phyloP scores from a whole-genome alignment of 257 asterid species.

The Forsythia viridissima region DNA sequence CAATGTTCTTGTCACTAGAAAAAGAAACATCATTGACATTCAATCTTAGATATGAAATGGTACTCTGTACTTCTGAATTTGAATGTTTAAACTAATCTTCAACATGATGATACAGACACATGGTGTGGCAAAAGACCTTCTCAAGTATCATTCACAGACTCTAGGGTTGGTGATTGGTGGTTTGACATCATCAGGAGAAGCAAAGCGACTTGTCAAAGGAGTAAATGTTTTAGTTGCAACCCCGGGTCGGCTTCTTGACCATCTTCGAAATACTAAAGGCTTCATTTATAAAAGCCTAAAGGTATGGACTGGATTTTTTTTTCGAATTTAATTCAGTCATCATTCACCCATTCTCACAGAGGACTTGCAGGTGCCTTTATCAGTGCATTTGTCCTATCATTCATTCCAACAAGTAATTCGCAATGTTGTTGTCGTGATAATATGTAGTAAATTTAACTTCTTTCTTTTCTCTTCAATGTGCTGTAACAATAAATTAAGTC shows the following conservation, averaged over 20 bases:
- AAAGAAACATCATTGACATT: neutral
- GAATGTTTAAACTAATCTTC: constrained; percentile 3
- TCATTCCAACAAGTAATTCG: neutral
- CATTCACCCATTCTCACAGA: neutral
- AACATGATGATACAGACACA: constrained; percentile 59
- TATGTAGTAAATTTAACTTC: neutral
- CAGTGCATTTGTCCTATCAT: neutral
- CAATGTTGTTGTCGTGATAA: no score
- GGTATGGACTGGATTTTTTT: constrained; percentile 37
- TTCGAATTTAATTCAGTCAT: neutral
- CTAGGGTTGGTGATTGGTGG: constrained; percentile 86
- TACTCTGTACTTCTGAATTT: constrained; percentile 8
- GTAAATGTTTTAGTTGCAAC: constrained; percentile 83
- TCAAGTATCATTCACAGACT: constrained; percentile 89
- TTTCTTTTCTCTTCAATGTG: no score
- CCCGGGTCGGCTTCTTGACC: constrained; percentile 98
- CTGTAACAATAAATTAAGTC: neutral
- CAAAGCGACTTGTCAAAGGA: constrained; percentile 78
- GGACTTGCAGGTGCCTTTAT: neutral
- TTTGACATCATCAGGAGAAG: constrained; percentile 72
- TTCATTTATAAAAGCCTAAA: constrained; percentile 75
- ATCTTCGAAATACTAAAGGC: constrained; percentile 84
- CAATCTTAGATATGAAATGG: neutral
- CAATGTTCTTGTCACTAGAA: neutral
- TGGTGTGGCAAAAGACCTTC: constrained; percentile 80